Evolutionary conservation across 441 rosid genomes (phyloP), one percentile per base, ranked within the genome.

Genomic region (Euphorbia celastroides): DNA sequence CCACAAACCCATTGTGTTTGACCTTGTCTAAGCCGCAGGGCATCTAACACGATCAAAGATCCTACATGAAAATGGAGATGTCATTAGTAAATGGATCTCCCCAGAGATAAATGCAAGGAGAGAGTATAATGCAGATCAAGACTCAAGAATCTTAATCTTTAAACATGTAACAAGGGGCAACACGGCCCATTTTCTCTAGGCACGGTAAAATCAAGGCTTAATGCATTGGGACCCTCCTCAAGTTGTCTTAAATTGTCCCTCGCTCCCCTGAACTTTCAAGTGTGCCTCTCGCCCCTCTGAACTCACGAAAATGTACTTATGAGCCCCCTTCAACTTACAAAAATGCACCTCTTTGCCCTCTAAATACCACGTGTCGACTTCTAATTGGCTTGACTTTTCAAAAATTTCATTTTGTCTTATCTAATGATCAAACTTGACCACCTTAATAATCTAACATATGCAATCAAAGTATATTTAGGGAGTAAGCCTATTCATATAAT

Each of bases 11-110:
- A 73, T 75, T 67, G 62, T 54, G 58, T 58, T 73, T 79, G 63
- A 72, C 70, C 54, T 64, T 73, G 27, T 67, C 63, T 63, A 74
- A 71, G 88, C 79, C 72, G 77, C 79, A 81, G 86, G 77, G 82
- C 87, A 83, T 81, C 65, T 62, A 82, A 82, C 86, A 82, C 82
- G 79, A 72, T 76, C 28, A 63, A 63, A 80, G 48, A 68, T n/a
- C 62, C 60, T 30, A 25, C 19, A 19, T 20, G 1, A 56, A 61
- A 67, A 44, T 56, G 48, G 51, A 55, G 25, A 34, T 34, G 23
- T 41, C 8, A 66, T 32, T 52, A 31, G 27, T 20, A 54, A 7
- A 14, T 12, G 9, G 10, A 9, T 2, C 38, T 20, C 23, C 59
- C 28, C 20, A 57, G 25, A 17, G 48, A 64, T 12, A n/a, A 57